These are phyloP conservation scores for Pharus latifolius DNA, from an alignment of 176 grass and related monocot genomes.

Conservation along the genomic window DNA sequence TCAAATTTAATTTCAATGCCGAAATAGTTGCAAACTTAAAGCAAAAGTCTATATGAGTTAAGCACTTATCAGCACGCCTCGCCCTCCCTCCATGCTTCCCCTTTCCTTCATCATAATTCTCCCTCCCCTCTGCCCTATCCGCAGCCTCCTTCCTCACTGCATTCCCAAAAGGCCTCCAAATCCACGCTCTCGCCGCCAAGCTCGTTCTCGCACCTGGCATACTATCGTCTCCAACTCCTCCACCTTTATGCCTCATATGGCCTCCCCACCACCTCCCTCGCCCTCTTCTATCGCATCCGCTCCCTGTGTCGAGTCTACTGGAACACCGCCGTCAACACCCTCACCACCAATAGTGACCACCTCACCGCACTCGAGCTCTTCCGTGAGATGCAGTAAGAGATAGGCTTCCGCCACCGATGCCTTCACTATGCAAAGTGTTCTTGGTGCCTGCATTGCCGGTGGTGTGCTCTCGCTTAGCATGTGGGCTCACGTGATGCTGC, in stretches of 20 bases:
- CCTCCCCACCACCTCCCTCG: neutral
- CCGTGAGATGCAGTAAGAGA: slow-evolving; percentile 18
- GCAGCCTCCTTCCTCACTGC: slow-evolving; percentile 39
- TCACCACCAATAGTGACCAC: slow-evolving; percentile 31
- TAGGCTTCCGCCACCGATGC: slow-evolving; percentile 7
- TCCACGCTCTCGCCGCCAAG: slow-evolving; percentile 40
- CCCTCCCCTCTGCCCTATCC: slow-evolving; percentile 31
- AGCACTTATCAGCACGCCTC: too few species aligned
- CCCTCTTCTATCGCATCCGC: slow-evolving; percentile 30
- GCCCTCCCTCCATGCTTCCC: neutral
- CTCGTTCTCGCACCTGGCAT: slow-evolving; percentile 14
- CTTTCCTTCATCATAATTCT: slow-evolving; percentile 15
- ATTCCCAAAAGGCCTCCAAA: slow-evolving; percentile 23
- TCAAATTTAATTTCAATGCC: too few species aligned
- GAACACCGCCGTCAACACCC: slow-evolving; percentile 34
- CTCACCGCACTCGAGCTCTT: slow-evolving; percentile 19
- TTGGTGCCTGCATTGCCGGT: slow-evolving; percentile 26
- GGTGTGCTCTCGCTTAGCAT: slow-evolving; percentile 26
- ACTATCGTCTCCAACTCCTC: slow-evolving; percentile 34
- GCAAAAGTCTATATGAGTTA: too few species aligned
- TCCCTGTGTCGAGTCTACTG: slow-evolving; percentile 29
- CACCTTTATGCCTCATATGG: slow-evolving; percentile 50
- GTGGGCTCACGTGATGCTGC: slow-evolving; percentile 35
- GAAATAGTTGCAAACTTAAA: too few species aligned
- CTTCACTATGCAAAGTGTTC: slow-evolving; percentile 44